A percentile compares a stretch with the other conserved stretches of the same genome.
phyloP scores from a whole-genome alignment of 2,329 filamentous ascomycete genomes.

The Diaporthe citri region DNA sequence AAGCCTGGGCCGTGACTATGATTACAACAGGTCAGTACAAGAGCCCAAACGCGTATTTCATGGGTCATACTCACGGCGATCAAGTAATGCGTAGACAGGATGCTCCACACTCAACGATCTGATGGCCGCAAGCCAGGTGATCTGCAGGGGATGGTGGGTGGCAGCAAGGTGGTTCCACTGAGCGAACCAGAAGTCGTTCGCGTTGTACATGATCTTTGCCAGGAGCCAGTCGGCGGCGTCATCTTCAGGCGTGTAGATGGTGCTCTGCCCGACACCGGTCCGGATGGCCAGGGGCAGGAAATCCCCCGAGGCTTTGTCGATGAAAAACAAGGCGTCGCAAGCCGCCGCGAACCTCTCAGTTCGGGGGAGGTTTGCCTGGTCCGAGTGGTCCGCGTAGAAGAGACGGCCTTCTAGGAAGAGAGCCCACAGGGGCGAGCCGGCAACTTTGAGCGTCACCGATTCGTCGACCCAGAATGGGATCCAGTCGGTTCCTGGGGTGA shows the following conservation, averaged over 20 bases:
- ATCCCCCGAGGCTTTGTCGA: conserved; percentile 53
- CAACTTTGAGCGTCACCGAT: conserved; percentile 46
- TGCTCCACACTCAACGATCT: conserved; percentile 60
- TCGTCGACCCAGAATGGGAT: conserved; percentile 55
- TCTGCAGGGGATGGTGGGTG: conserved; percentile 59
- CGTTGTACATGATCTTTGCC: conserved; percentile 63
- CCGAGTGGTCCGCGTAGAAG: conserved; percentile 57
- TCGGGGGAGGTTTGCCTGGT: conserved; percentile 48
- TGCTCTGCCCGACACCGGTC: conserved; percentile 55
- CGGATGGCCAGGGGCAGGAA: conserved; percentile 63
- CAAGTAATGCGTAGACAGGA: conserved; percentile 56
- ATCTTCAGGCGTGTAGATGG: conserved; percentile 62
- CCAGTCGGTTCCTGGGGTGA: conserved; percentile 47
- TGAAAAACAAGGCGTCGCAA: conserved; percentile 62
- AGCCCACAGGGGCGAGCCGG: conserved; percentile 48
- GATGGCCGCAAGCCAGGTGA: conserved; percentile 58
- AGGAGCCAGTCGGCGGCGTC: conserved; percentile 60
- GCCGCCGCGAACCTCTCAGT: conserved; percentile 53
- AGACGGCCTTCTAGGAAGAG: conserved; percentile 54
- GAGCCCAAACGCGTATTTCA: background rate
- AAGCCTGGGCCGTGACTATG: conserved; percentile 50
- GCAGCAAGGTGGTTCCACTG: conserved; percentile 58
- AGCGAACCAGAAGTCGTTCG: conserved; percentile 60
- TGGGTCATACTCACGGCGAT: conserved; percentile 47
- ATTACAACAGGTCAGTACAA: conserved; percentile 24